Base-by-base conservation (phyloP, 2,329 filamentous ascomycete species). In the Fusarium siculi region DNA sequence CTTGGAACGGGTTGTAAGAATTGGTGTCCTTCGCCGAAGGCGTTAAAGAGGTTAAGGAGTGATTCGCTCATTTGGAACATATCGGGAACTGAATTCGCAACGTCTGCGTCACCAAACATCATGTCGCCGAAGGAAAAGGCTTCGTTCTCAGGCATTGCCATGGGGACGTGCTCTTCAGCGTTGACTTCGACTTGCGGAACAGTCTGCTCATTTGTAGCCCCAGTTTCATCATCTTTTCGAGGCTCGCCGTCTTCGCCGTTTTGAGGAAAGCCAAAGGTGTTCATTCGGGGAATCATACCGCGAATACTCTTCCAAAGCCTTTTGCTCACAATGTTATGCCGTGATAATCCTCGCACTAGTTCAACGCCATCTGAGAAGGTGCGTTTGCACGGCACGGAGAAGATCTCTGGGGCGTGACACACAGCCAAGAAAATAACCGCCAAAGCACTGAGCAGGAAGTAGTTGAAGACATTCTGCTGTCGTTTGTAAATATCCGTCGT, bases 361-460 rank as follows among this genome's bases (percentile, higher is more conserved):
- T 80, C 77, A 5, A 81, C 76, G 0, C 79, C 81, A 1, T 80
- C 77, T 7, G 76, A 63, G 32, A 83, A 83, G 7, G 69, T 79
- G 39, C 79, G 77, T 8, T 79, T 76, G 57, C 81, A 82, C 0
- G 76, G 74, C 14, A 81, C 81, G 6, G 83, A 81, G 55, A 86
- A 87, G 5, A 78, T 78, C 4, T 79, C 77, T 0, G 85, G 84
- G 1, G 82, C 84, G 68, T 87, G 84, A 7, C 84, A 81, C 0
- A 86, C 84, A 2, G 85, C 85, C 2, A 77, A 12, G 18, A 77
- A 76, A 0, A 77, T 79, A 74, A 67, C 81, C 34, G 64, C 80
- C 72, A 72, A 74, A 61, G 25, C 81, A 72, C 74, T 80, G n/a
- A 73, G 73, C 0, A 79, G 64, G 5, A 79, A 79, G 9, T 79